Percentiles rank a stretch among this genome's conserved stretches.
phyloP scores from a whole-genome alignment of 2,329 filamentous ascomycete species.

The Lasiodiplodia sp. region DNA sequence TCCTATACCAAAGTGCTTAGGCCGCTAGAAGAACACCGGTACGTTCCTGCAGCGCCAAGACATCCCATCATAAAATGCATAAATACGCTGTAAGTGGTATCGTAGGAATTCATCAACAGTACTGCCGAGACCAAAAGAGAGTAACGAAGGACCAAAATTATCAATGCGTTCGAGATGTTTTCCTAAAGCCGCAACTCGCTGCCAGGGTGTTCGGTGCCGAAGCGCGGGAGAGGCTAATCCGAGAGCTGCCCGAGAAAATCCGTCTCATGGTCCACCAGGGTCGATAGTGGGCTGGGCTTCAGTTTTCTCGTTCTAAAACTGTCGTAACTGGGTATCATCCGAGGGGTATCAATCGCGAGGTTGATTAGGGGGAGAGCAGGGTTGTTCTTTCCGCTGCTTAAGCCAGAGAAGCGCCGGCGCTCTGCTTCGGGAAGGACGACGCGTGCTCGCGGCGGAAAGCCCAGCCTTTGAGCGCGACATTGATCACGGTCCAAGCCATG shows the following conservation, averaged over 20 bases:
- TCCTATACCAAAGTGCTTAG: conserved; percentile 9
- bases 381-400: background rate
- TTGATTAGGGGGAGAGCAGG: background rate
- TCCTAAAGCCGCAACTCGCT: background rate
- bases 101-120: conserved; percentile 30
- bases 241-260: conserved; percentile 13
- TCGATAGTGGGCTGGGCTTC: background rate
- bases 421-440: conserved; percentile 1
- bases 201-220: background rate
- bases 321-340: background rate
- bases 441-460: conserved; percentile 57
- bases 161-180: conserved; percentile 5
- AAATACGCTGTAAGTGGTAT: conserved; percentile 18
- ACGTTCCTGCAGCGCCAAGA: conserved; percentile 7
- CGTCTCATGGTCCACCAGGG: background rate
- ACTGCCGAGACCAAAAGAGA: conserved; percentile 32
- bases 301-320: conserved; percentile 3
- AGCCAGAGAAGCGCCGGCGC: conserved; percentile 25
- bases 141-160: conserved; percentile 26
- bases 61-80: conserved; percentile 7
- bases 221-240: background rate
- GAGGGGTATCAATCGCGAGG: conserved; percentile 23
- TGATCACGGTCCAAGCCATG: conserved; percentile 82
- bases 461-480: conserved; percentile 89
- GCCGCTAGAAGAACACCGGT: conserved; percentile 35